Conservation (phyloP, 2,329 filamentous ascomycete genomes). For the Neonectria punicea region DNA sequence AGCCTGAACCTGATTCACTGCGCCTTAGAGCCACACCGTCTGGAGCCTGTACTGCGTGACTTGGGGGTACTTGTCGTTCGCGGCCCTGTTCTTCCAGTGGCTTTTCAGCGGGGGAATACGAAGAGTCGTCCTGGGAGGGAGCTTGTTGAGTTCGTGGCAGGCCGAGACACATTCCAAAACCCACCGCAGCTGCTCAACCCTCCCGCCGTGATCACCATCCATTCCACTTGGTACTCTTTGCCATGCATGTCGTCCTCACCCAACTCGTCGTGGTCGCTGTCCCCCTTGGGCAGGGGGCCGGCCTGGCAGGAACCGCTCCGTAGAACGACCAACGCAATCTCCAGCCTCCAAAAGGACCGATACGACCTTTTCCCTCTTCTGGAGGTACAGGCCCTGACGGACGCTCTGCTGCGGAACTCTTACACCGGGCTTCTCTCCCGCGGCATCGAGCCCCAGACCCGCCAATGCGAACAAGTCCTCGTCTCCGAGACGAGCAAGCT, state of each 20-base stretch:
- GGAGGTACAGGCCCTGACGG: slow-evolving; percentile 19
- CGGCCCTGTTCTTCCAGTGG: background rate
- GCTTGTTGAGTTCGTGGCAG: too few relatives aligned
- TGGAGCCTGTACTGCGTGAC: background rate
- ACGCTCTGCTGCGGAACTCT: slow-evolving; percentile 9
- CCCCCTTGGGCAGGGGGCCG: slow-evolving; percentile 10
- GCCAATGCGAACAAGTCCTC: slow-evolving; percentile 20
- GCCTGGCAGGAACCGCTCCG: slow-evolving; percentile 27
- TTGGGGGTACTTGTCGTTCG: background rate
- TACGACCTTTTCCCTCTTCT: slow-evolving; percentile 24
- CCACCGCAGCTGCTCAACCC: background rate
- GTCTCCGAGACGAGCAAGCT: slow-evolving; percentile 11
- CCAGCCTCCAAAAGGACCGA: slow-evolving; percentile 12
- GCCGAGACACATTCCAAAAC: background rate
- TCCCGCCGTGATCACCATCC: background rate
- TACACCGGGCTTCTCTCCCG: slow-evolving; percentile 7
- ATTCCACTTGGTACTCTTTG: background rate
- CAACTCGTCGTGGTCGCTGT: slow-evolving; percentile 11
- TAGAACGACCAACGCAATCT: slow-evolving; percentile 15
- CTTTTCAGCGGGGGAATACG: too few relatives aligned
- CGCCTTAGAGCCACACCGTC: background rate
- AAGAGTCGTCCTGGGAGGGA: background rate
- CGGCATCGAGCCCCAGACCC: slow-evolving; percentile 13
- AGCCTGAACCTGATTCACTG: background rate
- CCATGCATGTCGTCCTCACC: slow-evolving; percentile 27